Conservation (phyloP, 192 early-diverging fungal species). For the Piromyces sp. region DNA sequence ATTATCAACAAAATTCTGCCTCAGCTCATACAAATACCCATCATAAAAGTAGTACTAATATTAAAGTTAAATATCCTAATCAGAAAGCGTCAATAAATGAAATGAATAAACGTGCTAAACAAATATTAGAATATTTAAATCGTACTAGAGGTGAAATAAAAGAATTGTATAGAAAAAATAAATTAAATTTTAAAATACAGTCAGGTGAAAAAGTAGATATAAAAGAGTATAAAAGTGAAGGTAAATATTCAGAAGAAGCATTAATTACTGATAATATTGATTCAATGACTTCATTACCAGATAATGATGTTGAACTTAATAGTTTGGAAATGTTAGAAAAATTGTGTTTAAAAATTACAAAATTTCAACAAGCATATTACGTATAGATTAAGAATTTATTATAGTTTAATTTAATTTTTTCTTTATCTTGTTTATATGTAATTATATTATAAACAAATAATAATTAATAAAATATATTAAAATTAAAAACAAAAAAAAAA, state of each 20-base stretch:
- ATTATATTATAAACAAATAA: too few species aligned
- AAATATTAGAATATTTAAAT: slow-evolving; percentile 36
- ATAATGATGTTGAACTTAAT: neutral
- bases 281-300: neutral
- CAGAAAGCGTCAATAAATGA: slow-evolving; percentile 30
- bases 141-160: slow-evolving; percentile 2
- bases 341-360: neutral
- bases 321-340: neutral
- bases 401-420: too few species aligned
- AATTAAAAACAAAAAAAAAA: too few species aligned
- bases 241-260: neutral
- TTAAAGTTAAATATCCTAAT: slow-evolving; percentile 31
- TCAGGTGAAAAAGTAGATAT: neutral
- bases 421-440: too few species aligned
- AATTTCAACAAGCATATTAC: neutral
- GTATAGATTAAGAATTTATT: neutral
- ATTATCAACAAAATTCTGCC: neutral
- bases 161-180: neutral
- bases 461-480: too few species aligned
- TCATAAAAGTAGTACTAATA: slow-evolving; percentile 6
- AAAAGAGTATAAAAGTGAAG: neutral
- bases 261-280: neutral
- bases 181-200: neutral
- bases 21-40: neutral
- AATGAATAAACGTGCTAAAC: slow-evolving; percentile 48